Evolutionary conservation across 257 asterid genomes (phyloP), one percentile per base, ranked within the genome.

Genomic region (Jasminum sambac): DNA sequence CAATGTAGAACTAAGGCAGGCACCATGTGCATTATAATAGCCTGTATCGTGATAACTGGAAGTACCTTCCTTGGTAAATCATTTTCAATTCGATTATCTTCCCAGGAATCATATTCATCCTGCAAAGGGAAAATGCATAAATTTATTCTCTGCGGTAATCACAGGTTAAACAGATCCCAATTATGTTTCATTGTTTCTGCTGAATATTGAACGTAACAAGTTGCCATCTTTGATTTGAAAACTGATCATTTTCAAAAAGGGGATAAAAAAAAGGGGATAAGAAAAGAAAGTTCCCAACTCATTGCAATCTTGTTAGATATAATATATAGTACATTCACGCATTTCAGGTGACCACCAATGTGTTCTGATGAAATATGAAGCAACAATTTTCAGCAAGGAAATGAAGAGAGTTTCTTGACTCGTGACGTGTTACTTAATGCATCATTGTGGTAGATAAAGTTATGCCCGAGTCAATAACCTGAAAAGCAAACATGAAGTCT

Each of bases 81-180:
- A 72, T 80, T 70, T 24, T 81, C 89, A 64, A 69, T 64, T 50
- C 83, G 77, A 81, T 79, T 77, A 65, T 73, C 83, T 78, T 94
- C 98, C 95, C 96, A 88, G 14, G 95, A 75, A 74, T 94, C 97
- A 76, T 84, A 75, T 48, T 94, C 97, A 77, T 87, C 97, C 98
- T 94, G 91, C 87, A 85, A 71, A 72, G 8, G 24, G 40, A 50
- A 71, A 24, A 26, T 43, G 14, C 48, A 65, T 63, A 63, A 70
- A 57, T 64, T 64, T 55, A 55, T 39, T 63, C 57, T 55, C 50
- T 6, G 71, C 37, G 37, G 40, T 52, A 24, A 19, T 11, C 42
- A 76, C 16, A 55, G 23, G 62, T 55, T 21, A 3, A 55, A 55
- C 11, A 55, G 62, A 55, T 55, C 25, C 65, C 62, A 57, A 71